Base-by-base conservation (phyloP, 805 yeast genomes). In the Lachancea lanzarotensis region DNA sequence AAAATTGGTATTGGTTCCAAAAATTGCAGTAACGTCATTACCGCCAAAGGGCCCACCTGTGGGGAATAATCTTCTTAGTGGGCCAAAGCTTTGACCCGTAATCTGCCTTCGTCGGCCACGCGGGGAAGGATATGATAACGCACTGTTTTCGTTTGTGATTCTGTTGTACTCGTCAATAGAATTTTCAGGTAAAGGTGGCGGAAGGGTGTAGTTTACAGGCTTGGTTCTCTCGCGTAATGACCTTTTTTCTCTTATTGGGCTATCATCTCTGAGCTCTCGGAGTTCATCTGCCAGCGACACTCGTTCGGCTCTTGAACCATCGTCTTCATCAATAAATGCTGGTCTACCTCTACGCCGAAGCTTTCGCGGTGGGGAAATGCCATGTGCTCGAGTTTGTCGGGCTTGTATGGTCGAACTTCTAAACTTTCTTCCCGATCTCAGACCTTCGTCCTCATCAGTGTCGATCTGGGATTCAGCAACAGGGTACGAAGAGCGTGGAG, bases 41-140 rank as follows among this genome's bases (percentile, higher is more conserved):
- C 98, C 98, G 25, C 98, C 98, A 71, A 91, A 91, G 1, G 98
- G 98, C 0, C 98, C 98, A 13, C 89, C 88, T 0, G 96, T 91
- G 6, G 96, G 95, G 57, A 85, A 90, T 32, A 93, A 67, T 34
- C 95, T 75, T 56, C 89, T 75, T 34, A 84, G 61, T 22, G 74
- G 76, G 36, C 76, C 78, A 43, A 57, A 59, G 15, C 70, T 60
- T 6, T 66, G 57, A 16, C 72, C 65, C n/a, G 68, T 64, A 34
- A 73, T 63, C 36, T 67, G 54, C 12, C 63, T 60, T 13, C 64
- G 57, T 52, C 73, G 69, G 16, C 63, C 55, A 15, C 73, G 67
- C 26, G 66, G 65, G 13, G 54, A 52, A 34, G 63, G 48, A 52
- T 64, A 36, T 29, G 40, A 16, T 4, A 35, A 17, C 5, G 38